These are phyloP conservation scores for Tetradesmus lagerheimii DNA, from an alignment of 139 green algal species.

Conservation along the genomic window DNA sequence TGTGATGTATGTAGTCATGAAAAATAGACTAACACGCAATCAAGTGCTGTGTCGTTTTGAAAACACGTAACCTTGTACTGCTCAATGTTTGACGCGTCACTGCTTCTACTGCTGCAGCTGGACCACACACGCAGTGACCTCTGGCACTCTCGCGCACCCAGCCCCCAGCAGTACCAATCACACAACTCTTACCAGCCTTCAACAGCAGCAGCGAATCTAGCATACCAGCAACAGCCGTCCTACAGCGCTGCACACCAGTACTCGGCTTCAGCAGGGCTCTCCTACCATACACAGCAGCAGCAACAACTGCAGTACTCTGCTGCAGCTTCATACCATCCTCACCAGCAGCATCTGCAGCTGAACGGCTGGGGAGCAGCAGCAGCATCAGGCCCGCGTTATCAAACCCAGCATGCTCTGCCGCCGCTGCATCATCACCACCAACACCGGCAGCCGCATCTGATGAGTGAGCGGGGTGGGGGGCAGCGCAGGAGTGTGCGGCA, in stretches of 20 bases:
- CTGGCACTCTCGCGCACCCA: neutral
- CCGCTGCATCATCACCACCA: neutral
- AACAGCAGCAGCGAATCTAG: neutral
- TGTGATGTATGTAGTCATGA: too few relatives aligned
- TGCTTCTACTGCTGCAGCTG: neutral
- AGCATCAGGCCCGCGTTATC: conserved; percentile 4
- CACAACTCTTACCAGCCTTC: neutral
- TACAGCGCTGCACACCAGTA: neutral
- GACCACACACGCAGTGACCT: neutral
- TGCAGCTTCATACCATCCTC: neutral
- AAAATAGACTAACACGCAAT: too few relatives aligned
- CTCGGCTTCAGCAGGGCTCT: neutral
- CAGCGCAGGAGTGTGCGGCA: neutral
- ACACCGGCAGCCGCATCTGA: neutral
- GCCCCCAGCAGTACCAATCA: neutral
- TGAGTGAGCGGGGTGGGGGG: neutral
- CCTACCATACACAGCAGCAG: neutral
- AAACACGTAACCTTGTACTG: neutral
- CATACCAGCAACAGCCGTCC: neutral
- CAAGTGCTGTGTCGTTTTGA: too few relatives aligned
- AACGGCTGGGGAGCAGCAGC: neutral
- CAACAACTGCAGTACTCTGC: conserved; percentile 14
- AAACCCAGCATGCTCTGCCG: neutral
- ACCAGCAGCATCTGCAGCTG: conserved; percentile 8
- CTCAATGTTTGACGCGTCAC: neutral